phyloP scores from a whole-genome alignment of 1,284 basidiomycete species.

The Puccinia triticina region DNA sequence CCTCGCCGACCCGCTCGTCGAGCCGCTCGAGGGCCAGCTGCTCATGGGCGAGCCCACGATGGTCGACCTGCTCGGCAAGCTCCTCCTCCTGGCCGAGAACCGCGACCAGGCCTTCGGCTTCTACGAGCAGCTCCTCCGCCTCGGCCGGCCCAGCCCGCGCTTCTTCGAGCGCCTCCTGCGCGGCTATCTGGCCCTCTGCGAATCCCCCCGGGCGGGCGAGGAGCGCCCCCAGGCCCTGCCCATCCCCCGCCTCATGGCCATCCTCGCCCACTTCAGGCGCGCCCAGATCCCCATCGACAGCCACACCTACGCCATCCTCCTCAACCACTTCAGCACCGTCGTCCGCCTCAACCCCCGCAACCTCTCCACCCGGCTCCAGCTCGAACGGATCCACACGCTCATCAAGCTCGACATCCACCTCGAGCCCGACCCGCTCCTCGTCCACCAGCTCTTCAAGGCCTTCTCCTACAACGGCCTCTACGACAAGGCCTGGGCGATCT shows the following conservation, averaged over 20 bases:
- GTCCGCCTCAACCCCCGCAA: constrained; percentile 44
- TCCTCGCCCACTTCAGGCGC: constrained; percentile 79
- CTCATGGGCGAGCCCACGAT: not conserved
- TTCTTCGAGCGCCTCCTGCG: constrained; percentile 46
- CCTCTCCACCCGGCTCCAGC: constrained; percentile 57
- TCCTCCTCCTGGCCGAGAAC: not conserved
- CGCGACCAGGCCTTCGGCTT: constrained; percentile 19
- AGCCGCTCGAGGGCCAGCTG: not conserved
- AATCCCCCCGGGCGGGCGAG: constrained; percentile 64
- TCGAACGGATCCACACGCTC: constrained; percentile 75
- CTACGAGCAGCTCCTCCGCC: constrained; percentile 15
- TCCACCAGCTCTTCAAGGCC: constrained; percentile 86
- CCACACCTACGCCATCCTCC: constrained; percentile 73
- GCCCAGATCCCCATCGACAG: constrained; percentile 68
- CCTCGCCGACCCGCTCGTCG: not conserved
- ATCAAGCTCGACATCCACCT: constrained; percentile 76
- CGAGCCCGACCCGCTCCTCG: constrained; percentile 73
- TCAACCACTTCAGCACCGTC: constrained; percentile 64
- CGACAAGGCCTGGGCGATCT: constrained; percentile 73
- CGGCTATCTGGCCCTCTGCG: constrained; percentile 63
- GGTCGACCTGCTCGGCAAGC: not conserved
- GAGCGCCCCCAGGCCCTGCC: constrained; percentile 61
- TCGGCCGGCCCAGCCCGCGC: constrained; percentile 20
- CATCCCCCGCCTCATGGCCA: constrained; percentile 66
- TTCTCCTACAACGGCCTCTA: constrained; percentile 77